Conservation (phyloP, 2,329 filamentous ascomycete genomes). For the Aspergillus jensenii region DNA sequence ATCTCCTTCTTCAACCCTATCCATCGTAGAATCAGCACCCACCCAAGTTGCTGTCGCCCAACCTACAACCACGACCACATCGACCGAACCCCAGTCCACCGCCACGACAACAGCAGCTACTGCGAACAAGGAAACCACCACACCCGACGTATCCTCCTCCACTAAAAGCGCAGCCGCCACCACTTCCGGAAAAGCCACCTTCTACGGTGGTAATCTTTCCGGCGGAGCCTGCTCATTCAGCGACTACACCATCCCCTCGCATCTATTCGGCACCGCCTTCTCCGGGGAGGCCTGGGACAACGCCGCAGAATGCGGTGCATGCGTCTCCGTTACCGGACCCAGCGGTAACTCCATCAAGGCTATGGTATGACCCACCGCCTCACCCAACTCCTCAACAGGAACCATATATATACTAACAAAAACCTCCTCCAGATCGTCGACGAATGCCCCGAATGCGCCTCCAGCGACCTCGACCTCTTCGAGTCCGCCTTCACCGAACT, state of each 20-base stretch:
- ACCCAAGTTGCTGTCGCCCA: not conserved
- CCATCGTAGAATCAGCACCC: not conserved
- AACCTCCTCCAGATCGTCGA: constrained; percentile 50
- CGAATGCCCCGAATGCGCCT: constrained; percentile 56
- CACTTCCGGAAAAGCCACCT: constrained; percentile 49
- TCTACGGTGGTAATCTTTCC: constrained; percentile 56
- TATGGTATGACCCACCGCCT: constrained; percentile 52
- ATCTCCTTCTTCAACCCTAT: not conserved
- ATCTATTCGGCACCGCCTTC: constrained; percentile 60
- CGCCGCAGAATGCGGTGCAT: constrained; percentile 60
- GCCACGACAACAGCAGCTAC: not conserved
- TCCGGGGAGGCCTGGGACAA: constrained; percentile 56
- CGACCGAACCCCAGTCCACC: not conserved
- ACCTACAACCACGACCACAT: not conserved
- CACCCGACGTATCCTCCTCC: not conserved
- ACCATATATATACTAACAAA: not conserved
- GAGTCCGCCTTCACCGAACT: constrained; percentile 51
- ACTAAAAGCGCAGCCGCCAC: not conserved
- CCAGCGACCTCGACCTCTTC: constrained; percentile 59
- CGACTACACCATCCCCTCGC: constrained; percentile 60
- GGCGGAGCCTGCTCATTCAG: constrained; percentile 66
- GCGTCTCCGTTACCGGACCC: constrained; percentile 54
- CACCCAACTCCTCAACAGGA: not conserved
- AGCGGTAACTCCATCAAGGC: constrained; percentile 60
- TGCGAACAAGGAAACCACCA: not conserved